Percentiles rank a stretch among this genome's conserved stretches.
Conservation (phyloP, 495 filamentous ascomycete genomes). For the Chaetomium fimeti region DNA sequence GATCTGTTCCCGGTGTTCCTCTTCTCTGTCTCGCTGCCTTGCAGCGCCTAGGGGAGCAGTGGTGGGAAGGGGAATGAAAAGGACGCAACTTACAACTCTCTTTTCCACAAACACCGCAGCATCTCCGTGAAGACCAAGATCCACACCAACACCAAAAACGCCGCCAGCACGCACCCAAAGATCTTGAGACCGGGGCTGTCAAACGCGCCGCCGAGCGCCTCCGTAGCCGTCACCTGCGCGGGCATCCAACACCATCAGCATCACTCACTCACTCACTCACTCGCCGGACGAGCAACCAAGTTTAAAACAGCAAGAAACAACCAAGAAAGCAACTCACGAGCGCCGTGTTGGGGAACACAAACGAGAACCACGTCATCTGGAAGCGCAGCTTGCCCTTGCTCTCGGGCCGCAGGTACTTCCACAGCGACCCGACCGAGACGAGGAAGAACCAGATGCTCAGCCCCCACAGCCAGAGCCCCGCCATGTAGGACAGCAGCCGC, state of each 20-base stretch:
- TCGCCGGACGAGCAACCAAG: background rate
- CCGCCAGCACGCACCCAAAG: constrained; percentile 64
- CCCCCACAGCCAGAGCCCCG: constrained; percentile 80
- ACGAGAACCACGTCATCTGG: constrained; percentile 86
- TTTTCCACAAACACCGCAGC: constrained; percentile 62
- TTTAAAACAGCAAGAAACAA: background rate
- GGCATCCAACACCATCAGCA: background rate
- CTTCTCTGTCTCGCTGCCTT: no score
- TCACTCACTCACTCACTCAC: background rate
- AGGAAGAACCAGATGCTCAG: constrained; percentile 86
- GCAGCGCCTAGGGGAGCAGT: background rate
- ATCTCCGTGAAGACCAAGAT: constrained; percentile 67
- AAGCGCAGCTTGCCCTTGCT: constrained; percentile 60
- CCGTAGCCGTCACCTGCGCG: constrained; percentile 62
- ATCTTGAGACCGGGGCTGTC: constrained; percentile 60
- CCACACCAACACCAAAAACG: constrained; percentile 65
- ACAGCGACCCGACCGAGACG: constrained; percentile 71
- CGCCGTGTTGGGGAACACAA: constrained; percentile 84
- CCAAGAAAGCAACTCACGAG: constrained; percentile 38
- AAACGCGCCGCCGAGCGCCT: constrained; percentile 67
- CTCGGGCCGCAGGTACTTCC: constrained; percentile 60
- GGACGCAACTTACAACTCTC: constrained; percentile 42
- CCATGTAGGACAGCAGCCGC: constrained; percentile 42
- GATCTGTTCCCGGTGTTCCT: background rate
- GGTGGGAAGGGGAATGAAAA: constrained; percentile 32